Evolutionary conservation across 306 rosid genomes (phyloP).

Genomic region (Leucaena leucocephala): DNA sequence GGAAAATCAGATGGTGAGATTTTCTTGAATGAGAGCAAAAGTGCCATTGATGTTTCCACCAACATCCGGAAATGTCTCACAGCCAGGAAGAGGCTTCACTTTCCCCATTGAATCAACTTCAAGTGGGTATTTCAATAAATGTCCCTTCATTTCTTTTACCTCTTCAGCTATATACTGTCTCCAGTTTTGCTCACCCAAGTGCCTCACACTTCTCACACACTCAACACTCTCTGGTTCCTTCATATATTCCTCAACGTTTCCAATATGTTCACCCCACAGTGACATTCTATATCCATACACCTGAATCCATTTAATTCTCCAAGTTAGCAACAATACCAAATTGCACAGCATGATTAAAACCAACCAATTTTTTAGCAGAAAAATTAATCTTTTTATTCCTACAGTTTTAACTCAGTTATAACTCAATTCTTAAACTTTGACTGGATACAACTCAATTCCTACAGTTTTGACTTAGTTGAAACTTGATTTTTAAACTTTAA

Average conservation of each 20-base stretch:
- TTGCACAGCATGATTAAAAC: neutral
- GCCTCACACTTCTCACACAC: conserved; percentile 62
- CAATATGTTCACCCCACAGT: conserved; percentile 87
- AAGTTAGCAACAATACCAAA: neutral
- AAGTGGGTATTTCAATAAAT: conserved; percentile 79
- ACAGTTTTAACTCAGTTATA: too few relatives aligned
- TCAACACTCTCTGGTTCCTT: conserved; percentile 71
- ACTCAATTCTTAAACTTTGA: too few relatives aligned
- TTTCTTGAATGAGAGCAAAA: conserved; percentile 58
- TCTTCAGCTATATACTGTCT: conserved; percentile 67
- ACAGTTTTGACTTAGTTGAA: too few relatives aligned
- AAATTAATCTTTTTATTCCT: too few relatives aligned
- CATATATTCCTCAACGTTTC: conserved; percentile 64
- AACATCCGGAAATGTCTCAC: conserved; percentile 73
- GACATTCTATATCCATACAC: conserved; percentile 88
- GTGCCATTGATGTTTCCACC: conserved; percentile 74
- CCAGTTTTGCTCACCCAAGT: conserved; percentile 77
- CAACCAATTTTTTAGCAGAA: too few relatives aligned
- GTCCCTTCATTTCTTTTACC: conserved; percentile 74
- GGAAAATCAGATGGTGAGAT: conserved; percentile 68
- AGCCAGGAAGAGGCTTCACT: conserved; percentile 59
- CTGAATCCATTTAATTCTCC: conserved; percentile 40
- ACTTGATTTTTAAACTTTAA: too few relatives aligned
- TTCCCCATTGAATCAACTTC: conserved; percentile 73
- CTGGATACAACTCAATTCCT: too few relatives aligned